Evolutionary conservation across 805 yeast genomes (phyloP).

Genomic region (Saturnispora ahearnii): DNA sequence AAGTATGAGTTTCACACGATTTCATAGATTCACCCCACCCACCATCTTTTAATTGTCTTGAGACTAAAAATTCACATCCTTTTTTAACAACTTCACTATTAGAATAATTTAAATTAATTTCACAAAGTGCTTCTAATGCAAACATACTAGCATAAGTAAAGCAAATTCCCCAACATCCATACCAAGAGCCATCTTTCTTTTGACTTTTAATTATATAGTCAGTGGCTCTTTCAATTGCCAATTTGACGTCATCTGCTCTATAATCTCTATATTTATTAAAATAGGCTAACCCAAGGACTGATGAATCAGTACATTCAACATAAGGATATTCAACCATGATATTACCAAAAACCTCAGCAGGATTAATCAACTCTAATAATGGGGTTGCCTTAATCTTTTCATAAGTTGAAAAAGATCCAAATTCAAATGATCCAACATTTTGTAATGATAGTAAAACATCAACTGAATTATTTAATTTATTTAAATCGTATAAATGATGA

Average conservation of each 20-base stretch:
- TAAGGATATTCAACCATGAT: slow-evolving; percentile 98
- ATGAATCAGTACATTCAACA: slow-evolving; percentile 96
- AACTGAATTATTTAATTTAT: slow-evolving; percentile 54
- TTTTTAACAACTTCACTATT: slow-evolving; percentile 53
- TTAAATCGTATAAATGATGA: slow-evolving; percentile 35
- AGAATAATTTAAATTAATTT: slow-evolving; percentile 54
- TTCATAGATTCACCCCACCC: slow-evolving; percentile 98
- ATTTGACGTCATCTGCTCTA: slow-evolving; percentile 51
- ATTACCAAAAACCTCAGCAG: slow-evolving; percentile 97
- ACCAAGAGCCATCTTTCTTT: slow-evolving; percentile 85
- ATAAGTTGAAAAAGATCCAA: slow-evolving; percentile 89
- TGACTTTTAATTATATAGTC: slow-evolving; percentile 64
- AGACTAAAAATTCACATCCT: slow-evolving; percentile 80
- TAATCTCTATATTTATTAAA: slow-evolving; percentile 62
- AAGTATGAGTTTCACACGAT: slow-evolving; percentile 70
- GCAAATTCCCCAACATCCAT: slow-evolving; percentile 98
- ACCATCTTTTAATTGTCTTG: slow-evolving; percentile 76
- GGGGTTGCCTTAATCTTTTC: slow-evolving; percentile 80
- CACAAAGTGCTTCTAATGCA: slow-evolving; percentile 83
- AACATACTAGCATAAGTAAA: slow-evolving; percentile 95
- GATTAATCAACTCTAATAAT: slow-evolving; percentile 67
- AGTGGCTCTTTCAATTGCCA: slow-evolving; percentile 69
- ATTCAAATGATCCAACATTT: slow-evolving; percentile 68
- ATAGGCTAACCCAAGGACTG: slow-evolving; percentile 78
- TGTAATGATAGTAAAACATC: slow-evolving; percentile 72